Evolutionary conservation across 2,329 filamentous ascomycete species (phyloP), one percentile per base, ranked within the genome.

Genomic region (Thelonectria discophora): DNA sequence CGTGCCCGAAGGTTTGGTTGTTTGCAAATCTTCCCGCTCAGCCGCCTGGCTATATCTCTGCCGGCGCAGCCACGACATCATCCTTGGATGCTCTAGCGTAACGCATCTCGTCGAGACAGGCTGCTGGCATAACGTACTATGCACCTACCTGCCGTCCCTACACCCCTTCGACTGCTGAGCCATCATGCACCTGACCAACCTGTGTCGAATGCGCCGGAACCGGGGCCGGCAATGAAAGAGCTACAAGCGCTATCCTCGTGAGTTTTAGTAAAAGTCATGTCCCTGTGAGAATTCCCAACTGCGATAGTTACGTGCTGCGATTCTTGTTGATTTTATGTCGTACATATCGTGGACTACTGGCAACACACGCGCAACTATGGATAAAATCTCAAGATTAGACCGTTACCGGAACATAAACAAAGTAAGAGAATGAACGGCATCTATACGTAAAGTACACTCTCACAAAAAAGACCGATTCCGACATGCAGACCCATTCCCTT

Each of bases 391-490:
- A 21, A 55, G 34, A 55, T 40, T 12, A 43, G 51, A n/a, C 13
- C 18, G 17, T 9, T 43, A 34, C 15, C 39, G 24, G 9, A 43
- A 57, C 27, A 40, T 32, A 32, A 51, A 48, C 34, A 48, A 51
- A 53, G 15, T 37, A 53, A 52, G 7, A 52, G 43, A 60, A 43
- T 15, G 5, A 60, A 60, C 52, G 24, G 55, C 58, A 59, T 55
- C 58, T 62, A 62, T 46, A 49, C 58, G 49, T 64, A 62, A 58
- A 48, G 62, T 64, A 64, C 62, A 64, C 37, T 46, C 30, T 40
- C 37, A 47, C 55, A 57, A 37, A 47, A 27, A 56, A 57, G 48
- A 61, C 53, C 32, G 53, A 56, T 43, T 56, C 27, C n/a, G 53
- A 53, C 58, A 56, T 53, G 47, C 48, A 42, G n/a, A 53, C 48